These are phyloP conservation scores for Fusarium longipes DNA, from an alignment of 2,329 filamentous ascomycete species.

Conservation along the genomic window DNA sequence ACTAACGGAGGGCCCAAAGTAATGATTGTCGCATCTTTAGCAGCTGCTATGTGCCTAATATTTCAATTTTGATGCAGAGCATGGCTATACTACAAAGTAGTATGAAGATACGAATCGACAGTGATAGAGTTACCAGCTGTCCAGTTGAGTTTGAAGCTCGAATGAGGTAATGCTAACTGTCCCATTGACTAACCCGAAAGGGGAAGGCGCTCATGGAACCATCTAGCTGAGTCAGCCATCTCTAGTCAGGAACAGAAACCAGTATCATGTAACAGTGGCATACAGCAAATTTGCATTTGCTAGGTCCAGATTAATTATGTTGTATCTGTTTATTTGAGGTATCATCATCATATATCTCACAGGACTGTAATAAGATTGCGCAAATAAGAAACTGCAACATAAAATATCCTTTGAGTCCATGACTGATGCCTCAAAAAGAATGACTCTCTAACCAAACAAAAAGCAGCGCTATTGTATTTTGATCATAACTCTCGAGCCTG, in stretches of 20 bases:
- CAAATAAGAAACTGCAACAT: too few species aligned
- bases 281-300: not conserved
- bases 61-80: slow-evolving; percentile 40
- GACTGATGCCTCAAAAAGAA: too few species aligned
- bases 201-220: slow-evolving; percentile 13
- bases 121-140: slow-evolving; percentile 47
- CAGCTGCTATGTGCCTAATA: slow-evolving; percentile 51
- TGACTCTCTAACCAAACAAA: too few species aligned
- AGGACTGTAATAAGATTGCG: too few species aligned
- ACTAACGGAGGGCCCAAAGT: slow-evolving; percentile 57
- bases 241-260: slow-evolving; percentile 11
- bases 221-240: slow-evolving; percentile 3
- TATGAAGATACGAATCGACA: slow-evolving; percentile 20
- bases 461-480: too few species aligned
- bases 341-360: too few species aligned
- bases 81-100: slow-evolving; percentile 45
- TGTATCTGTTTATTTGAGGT: too few species aligned
- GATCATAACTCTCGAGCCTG: not conserved
- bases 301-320: not conserved
- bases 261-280: not conserved
- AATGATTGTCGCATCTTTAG: slow-evolving; percentile 56
- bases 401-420: too few species aligned
- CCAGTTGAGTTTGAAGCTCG: slow-evolving; percentile 45
- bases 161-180: slow-evolving; percentile 45
- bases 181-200: not conserved